Evolutionary conservation across 1,284 basidiomycete species (phyloP), one percentile per base, ranked within the genome.

Genomic region (Trametes hirsuta): DNA sequence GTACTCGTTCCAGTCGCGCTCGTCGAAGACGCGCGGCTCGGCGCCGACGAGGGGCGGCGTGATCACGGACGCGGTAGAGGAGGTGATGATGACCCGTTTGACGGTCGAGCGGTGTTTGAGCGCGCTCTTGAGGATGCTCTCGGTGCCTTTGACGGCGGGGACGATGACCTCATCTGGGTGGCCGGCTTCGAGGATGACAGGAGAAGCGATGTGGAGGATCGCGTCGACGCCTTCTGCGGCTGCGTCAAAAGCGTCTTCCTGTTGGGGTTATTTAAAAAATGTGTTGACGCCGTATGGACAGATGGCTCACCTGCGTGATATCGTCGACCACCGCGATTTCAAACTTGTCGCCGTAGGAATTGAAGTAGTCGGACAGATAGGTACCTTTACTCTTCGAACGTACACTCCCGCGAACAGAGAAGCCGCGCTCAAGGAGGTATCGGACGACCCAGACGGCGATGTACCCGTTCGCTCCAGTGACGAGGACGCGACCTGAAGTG

Each of bases 1-100:
- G 41, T 79, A 75, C 8, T 83, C 71, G 75, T 93, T 91, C 91
- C 91, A 94, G 71, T 90, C 81, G 0, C 68, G 62, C 62, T 84
- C 83, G 39, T 72, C 76, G 64, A 76, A 79, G 30, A 35, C 59
- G 47, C 58, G 58, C 34, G 59, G 63, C 24, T 11, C n/a, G 47
- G 39, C 22, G 42, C 35, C 24, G 42, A 44, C 39, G 18, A 18
- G 40, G n/a, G 37, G 6, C 72, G 68, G 54, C 76, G 74, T 35
- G 4, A 12, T 46, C 6, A 82, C 62, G 58, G 88, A 73, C 3
- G 86, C 74, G 0, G 82, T 84, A 45, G 76, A 79, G 0, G 89
- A 84, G 12, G 78, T 79, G 0, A 87, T 72, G 46, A 93, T 84
- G 36, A 94, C 77, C 0, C 91, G 83, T 71, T 85, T 82, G 58